Conservation (phyloP, 1,139 yeast species). For the Candida frijolesensis region DNA sequence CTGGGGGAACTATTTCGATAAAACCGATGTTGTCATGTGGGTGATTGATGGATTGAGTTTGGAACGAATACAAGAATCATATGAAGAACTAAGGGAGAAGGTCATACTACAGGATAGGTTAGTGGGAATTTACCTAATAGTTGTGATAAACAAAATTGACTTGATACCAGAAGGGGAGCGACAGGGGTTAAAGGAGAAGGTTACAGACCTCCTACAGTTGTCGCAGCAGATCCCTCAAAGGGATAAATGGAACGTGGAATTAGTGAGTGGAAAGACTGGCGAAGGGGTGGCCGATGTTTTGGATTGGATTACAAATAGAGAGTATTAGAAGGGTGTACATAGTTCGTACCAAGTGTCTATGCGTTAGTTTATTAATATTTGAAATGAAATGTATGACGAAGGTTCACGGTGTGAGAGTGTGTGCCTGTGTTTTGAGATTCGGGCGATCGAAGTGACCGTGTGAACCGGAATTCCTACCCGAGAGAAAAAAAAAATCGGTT, state of each 20-base stretch:
- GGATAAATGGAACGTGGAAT: slow-evolving; percentile 38
- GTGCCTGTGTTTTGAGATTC: background rate
- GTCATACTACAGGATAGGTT: slow-evolving; percentile 69
- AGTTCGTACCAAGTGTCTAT: background rate
- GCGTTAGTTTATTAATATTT: background rate
- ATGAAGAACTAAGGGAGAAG: slow-evolving; percentile 58
- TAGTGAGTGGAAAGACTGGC: slow-evolving; percentile 64
- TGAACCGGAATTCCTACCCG: background rate
- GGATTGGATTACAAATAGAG: slow-evolving; percentile 48
- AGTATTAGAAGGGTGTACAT: slow-evolving; percentile 12
- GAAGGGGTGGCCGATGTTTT: slow-evolving; percentile 46
- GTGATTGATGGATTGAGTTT: slow-evolving; percentile 75
- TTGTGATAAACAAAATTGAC: slow-evolving; percentile 63
- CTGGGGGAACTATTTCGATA: slow-evolving; percentile 91
- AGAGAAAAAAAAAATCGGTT: background rate
- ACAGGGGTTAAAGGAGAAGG: slow-evolving; percentile 17
- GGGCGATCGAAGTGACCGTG: background rate
- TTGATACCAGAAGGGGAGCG: slow-evolving; percentile 27
- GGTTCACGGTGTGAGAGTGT: background rate
- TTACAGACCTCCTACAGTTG: slow-evolving; percentile 26
- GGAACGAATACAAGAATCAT: slow-evolving; percentile 66
- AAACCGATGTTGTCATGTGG: slow-evolving; percentile 86
- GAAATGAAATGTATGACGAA: too few relatives aligned
- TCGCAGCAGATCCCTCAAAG: slow-evolving; percentile 23
- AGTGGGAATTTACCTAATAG: slow-evolving; percentile 61